Conservation (phyloP, 495 filamentous ascomycete genomes). For the Penicillium antarcticum region DNA sequence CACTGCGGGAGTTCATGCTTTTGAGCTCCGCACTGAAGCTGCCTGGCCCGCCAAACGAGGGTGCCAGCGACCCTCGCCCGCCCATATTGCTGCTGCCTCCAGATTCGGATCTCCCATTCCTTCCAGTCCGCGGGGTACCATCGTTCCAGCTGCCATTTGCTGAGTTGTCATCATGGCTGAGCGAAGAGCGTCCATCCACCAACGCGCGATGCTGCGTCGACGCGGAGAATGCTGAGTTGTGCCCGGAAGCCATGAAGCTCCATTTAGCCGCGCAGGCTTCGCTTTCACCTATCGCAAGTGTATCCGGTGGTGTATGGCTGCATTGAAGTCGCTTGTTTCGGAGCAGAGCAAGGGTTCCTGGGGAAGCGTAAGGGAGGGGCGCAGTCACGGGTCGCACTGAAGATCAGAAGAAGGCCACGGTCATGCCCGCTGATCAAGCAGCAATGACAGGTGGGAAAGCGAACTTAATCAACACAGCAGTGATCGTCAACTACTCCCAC, state of each 20-base stretch:
- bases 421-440: conserved; percentile 12
- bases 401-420: conserved; percentile 15
- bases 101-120: conserved; percentile 53
- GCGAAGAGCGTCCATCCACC: conserved; percentile 52
- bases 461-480: conserved; percentile 5
- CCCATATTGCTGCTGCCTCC: conserved; percentile 59
- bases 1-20: conserved; percentile 65
- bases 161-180: conserved; percentile 54
- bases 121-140: conserved; percentile 32
- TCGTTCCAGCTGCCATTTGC: conserved; percentile 48
- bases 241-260: conserved; percentile 49
- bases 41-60: conserved; percentile 68
- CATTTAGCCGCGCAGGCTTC: conserved; percentile 40
- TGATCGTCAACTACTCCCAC: conserved; percentile 15
- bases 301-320: conserved; percentile 23
- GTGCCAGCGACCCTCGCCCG: conserved; percentile 63
- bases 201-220: conserved; percentile 66
- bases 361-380: conserved; percentile 25
- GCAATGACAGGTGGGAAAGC: neutral
- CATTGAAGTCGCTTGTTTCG: conserved; percentile 31
- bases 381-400: conserved; percentile 21
- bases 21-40: conserved; percentile 92
- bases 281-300: conserved; percentile 39
- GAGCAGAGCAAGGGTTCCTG: conserved; percentile 25
- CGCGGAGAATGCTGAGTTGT: conserved; percentile 53